Evolutionary conservation across 768 basidiomycete genomes (phyloP).

Genomic region (Boletus huronensis): DNA sequence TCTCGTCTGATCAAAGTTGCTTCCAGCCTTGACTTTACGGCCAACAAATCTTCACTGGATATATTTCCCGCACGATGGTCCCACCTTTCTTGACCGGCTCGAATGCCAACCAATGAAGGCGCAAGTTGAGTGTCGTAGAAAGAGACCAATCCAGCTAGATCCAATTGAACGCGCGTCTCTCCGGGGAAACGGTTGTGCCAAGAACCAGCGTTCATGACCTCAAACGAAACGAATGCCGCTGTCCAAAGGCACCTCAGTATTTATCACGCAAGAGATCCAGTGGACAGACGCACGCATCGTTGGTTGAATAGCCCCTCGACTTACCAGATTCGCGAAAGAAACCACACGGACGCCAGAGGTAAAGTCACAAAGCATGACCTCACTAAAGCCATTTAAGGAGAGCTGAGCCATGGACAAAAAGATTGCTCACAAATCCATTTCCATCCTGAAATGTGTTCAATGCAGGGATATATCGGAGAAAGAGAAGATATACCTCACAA

Average conservation of each 20-base stretch:
- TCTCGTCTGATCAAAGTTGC: conserved; percentile 9
- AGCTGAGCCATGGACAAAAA: neutral
- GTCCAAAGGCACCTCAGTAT: neutral
- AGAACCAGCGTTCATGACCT: conserved; percentile 16
- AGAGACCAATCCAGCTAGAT: conserved; percentile 34
- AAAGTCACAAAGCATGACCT: conserved; percentile 37
- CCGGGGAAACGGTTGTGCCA: conserved; percentile 37
- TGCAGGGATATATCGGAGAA: neutral
- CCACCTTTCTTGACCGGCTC: conserved; percentile 26
- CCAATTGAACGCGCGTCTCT: conserved; percentile 33
- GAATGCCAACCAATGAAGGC: conserved; percentile 28
- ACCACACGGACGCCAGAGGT: conserved; percentile 25
- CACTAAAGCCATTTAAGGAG: conserved; percentile 20
- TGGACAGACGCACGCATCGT: neutral
- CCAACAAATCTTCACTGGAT: conserved; percentile 20
- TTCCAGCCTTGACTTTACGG: conserved; percentile 5
- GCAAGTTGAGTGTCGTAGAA: conserved; percentile 35
- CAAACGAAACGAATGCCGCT: neutral
- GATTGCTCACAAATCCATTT: conserved; percentile 32
- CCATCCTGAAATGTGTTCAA: conserved; percentile 19
- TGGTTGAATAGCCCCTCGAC: neutral
- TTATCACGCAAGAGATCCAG: neutral
- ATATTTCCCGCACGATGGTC: conserved; percentile 32
- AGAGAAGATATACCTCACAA: conserved; percentile 35
- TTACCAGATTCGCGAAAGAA: conserved; percentile 17